These are phyloP conservation scores for Pythium biforme DNA, from an alignment of 352 stramenopile species.

Conservation along the genomic window DNA sequence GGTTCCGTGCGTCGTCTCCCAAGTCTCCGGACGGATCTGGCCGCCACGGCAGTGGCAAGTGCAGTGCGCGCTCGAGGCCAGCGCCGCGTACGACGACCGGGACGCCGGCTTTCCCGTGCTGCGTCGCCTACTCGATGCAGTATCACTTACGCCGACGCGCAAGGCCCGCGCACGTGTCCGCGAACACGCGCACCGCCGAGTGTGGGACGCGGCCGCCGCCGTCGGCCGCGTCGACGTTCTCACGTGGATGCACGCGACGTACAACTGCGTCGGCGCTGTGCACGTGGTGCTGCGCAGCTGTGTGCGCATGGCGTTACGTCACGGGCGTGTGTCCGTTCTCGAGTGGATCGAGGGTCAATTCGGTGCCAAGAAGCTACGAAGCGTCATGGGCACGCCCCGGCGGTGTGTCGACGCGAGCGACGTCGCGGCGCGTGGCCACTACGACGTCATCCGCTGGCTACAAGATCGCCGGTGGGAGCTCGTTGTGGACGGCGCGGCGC, in stretches of 20 bases:
- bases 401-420: neutral
- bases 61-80: neutral
- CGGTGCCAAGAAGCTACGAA: neutral
- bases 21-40: neutral
- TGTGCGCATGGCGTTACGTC: neutral
- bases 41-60: neutral
- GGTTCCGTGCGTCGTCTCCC: neutral
- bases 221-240: neutral
- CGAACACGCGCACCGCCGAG: neutral
- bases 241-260: neutral
- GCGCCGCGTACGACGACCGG: neutral
- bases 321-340: neutral
- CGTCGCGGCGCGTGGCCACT: neutral
- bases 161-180: neutral
- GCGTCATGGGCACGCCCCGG: neutral
- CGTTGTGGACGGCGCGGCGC: neutral
- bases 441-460: neutral
- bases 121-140: neutral
- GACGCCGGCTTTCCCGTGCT: neutral
- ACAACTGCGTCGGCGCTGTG: neutral
- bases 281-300: neutral
- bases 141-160: neutral
- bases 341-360: neutral
- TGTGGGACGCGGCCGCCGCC: neutral
- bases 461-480: neutral